Conservation (phyloP, 1,284 basidiomycete species). For the Rhodotorula mucilaginosa region DNA sequence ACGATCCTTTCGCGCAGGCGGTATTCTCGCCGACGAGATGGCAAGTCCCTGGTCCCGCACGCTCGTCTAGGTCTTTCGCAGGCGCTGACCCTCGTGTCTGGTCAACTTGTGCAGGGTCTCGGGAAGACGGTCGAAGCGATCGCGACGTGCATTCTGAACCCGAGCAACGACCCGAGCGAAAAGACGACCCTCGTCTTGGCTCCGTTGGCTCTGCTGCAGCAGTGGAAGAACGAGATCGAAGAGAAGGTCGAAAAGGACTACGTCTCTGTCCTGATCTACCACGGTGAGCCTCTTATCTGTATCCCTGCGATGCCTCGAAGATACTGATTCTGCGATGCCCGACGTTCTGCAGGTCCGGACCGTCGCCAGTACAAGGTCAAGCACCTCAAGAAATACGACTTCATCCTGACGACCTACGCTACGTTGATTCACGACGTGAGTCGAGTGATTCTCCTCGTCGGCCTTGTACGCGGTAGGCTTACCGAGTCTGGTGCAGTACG, state of each 20-base stretch:
- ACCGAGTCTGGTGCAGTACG: not conserved
- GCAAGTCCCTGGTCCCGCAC: not conserved
- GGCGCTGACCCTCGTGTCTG: no score
- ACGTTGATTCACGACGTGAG: conserved; percentile 5
- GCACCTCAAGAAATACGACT: conserved; percentile 50
- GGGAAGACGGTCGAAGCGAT: conserved; percentile 67
- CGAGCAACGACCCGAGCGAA: conserved; percentile 55
- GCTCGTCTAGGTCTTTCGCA: not conserved
- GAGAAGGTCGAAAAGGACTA: conserved; percentile 55
- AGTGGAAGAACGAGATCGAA: conserved; percentile 62
- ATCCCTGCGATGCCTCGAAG: not conserved
- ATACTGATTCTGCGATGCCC: no score
- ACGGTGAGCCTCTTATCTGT: conserved; percentile 48
- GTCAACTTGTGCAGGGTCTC: conserved; percentile 49
- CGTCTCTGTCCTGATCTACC: conserved; percentile 56
- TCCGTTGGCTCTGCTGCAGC: conserved; percentile 65
- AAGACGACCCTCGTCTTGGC: conserved; percentile 65
- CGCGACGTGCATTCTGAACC: conserved; percentile 64
- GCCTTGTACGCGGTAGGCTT: not conserved
- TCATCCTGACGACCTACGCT: conserved; percentile 32
- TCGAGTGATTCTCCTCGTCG: not conserved
- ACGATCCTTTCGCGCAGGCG: conserved; percentile 42
- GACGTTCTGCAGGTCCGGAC: conserved; percentile 39
- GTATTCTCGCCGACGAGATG: conserved; percentile 52
- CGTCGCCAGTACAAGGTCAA: conserved; percentile 46